These are phyloP conservation scores for Backusella mclennaniae DNA, from an alignment of 192 early-diverging fungal species.

Conservation along the genomic window DNA sequence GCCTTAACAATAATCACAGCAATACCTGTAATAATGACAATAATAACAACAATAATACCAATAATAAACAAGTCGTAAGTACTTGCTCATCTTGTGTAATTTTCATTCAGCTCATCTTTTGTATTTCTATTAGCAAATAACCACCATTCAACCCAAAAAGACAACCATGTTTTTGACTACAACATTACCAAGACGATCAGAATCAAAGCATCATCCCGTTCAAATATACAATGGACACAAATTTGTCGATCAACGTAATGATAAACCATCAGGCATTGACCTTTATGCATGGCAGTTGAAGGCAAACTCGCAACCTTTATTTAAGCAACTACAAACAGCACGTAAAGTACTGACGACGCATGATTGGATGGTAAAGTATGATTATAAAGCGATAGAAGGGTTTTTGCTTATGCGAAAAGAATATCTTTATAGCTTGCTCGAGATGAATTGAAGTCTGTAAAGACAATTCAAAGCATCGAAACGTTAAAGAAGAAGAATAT, in stretches of 20 bases:
- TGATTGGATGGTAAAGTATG: slow-evolving; percentile 67
- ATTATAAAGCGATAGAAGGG: background rate
- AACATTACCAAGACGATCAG: slow-evolving; percentile 14
- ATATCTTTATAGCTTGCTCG: slow-evolving; percentile 55
- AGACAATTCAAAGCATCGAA: slow-evolving; percentile 67
- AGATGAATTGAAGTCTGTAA: slow-evolving; percentile 68
- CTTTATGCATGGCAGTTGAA: slow-evolving; percentile 35
- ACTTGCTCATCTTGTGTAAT: background rate
- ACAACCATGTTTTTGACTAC: slow-evolving; percentile 5
- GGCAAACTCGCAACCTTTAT: slow-evolving; percentile 50
- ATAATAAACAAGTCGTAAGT: background rate
- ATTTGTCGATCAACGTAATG: slow-evolving; percentile 13
- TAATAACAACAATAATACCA: background rate
- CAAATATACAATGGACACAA: slow-evolving; percentile 35
- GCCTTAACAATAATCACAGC: background rate
- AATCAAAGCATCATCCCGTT: slow-evolving; percentile 19
- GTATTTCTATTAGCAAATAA: background rate
- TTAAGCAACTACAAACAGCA: slow-evolving; percentile 57
- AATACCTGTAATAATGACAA: too few relatives aligned
- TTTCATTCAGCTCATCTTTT: background rate
- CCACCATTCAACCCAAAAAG: background rate
- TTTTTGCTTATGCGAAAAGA: background rate
- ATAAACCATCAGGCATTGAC: slow-evolving; percentile 28
- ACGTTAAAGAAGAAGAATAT: slow-evolving; percentile 59
- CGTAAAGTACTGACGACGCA: slow-evolving; percentile 66